These are phyloP conservation scores for Solanum bukasovii DNA, from an alignment of 257 asterid species.

Conservation along the genomic window DNA sequence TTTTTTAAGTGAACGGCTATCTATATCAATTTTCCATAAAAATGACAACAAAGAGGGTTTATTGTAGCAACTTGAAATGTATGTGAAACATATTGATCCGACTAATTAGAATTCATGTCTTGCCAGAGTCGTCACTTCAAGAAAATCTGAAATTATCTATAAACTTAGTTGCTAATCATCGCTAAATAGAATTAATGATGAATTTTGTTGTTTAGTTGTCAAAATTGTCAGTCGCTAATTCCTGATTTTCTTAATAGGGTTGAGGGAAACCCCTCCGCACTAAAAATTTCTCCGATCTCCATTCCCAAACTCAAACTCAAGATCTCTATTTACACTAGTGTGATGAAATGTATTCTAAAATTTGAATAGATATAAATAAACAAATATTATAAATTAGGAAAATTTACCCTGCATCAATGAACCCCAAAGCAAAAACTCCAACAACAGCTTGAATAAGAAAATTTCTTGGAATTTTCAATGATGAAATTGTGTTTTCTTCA, in stretches of 20 bases:
- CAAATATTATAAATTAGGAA: background rate
- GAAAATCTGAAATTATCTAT: background rate
- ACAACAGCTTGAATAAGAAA: constrained; percentile 41
- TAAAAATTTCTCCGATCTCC: background rate
- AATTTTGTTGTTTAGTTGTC: background rate
- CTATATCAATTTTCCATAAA: background rate
- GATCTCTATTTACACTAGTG: background rate
- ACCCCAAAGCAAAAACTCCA: constrained; percentile 61
- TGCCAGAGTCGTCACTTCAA: background rate
- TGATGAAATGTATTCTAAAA: background rate
- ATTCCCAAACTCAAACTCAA: background rate
- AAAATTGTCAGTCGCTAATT: background rate
- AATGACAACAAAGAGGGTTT: background rate
- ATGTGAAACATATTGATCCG: background rate
- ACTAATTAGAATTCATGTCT: background rate
- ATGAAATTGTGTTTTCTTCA: constrained; percentile 14
- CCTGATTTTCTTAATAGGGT: background rate
- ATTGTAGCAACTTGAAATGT: background rate
- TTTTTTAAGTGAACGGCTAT: background rate
- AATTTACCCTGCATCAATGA: constrained; percentile 80
- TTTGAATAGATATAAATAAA: background rate
- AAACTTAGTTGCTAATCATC: background rate
- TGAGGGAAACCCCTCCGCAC: background rate
- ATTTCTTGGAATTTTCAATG: constrained; percentile 22
- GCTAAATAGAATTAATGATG: background rate